Base-by-base conservation (phyloP, 2,329 filamentous ascomycete genomes). In the Colletotrichum incanum region DNA sequence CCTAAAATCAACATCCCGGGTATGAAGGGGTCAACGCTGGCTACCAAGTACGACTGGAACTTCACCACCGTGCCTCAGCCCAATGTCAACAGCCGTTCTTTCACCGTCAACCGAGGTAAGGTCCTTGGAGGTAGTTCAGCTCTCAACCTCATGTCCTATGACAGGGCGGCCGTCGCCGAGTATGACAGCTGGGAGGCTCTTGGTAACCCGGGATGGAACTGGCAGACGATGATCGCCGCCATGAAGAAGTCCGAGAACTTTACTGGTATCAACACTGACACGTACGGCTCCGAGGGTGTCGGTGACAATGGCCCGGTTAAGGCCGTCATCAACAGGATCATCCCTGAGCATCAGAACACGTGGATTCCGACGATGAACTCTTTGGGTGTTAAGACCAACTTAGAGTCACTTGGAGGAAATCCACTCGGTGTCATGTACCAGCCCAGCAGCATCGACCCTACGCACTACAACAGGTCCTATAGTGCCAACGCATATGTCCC, bases 381-480 rank as follows among this genome's bases (percentile, higher is more conserved):
- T 5, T 78, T 89, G 2, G 87, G 86, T 2, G 74, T 84, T 3
- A 52, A 75, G 31, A 80, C 79, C 23, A 83, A 80, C 41, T 77
- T 87, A 1, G 79, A 86, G 60, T 87, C 85, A 11, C 80, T 89
- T 2, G 81, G 82, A 18, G 88, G 88, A 1, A 83, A 86, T 59
- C 84, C 84, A 18, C 76, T 88, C 4, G 88, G 88, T 8, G 85
- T 85, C 8, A 86, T 84, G 78, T 84, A 82, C 43, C 85, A 87
- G 70, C 82, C 88, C 12, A 86, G 82, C 73, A 87, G 84, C 68
- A 83, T 90, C 47, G 81, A 86, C 55, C 81, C 83, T 12, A 81
- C 80, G 5, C 82, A 84, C 50, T 88, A 86, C 74, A 84, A 80
- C 26, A 81, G 88, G 43, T 88, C 85, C 2, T 89, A 88, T 76